phyloP scores from a whole-genome alignment of 1,139 yeast species.

The Protomyces macrosporus region DNA sequence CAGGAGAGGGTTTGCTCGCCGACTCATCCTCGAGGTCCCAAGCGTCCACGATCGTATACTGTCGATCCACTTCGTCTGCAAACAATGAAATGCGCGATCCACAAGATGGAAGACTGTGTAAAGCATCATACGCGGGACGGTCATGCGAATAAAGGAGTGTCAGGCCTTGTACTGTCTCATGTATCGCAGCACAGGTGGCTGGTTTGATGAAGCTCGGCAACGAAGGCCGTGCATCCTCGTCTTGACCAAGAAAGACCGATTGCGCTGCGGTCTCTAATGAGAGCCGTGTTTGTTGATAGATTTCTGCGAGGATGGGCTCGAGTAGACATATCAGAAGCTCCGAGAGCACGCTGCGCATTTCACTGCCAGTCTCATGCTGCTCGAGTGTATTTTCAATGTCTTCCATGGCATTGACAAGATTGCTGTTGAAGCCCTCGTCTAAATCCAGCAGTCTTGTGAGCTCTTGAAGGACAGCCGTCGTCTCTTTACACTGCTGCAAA shows the following conservation, averaged over 20 bases:
- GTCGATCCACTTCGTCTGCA: not conserved
- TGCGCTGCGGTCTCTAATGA: not conserved
- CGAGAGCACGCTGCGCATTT: not conserved
- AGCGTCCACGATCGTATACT: not conserved
- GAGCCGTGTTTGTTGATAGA: not conserved
- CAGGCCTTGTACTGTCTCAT: not conserved
- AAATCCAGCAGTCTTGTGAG: not conserved
- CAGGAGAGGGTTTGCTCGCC: not conserved
- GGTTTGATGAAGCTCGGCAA: not conserved
- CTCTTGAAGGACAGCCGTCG: not conserved
- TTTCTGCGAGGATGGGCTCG: not conserved
- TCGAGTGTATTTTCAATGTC: no score
- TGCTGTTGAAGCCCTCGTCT: not conserved
- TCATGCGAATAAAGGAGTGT: not conserved
- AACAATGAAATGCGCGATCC: not conserved
- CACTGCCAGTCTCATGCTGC: no score
- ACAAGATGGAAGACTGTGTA: not conserved
- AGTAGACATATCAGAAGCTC: not conserved
- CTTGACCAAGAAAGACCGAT: not conserved
- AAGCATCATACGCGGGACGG: not conserved
- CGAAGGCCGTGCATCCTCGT: not conserved
- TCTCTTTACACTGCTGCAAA: not conserved
- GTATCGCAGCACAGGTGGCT: not conserved
- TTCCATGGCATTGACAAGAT: not conserved
- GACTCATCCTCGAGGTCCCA: not conserved